Evolutionary conservation across 768 basidiomycete genomes (phyloP).

Genomic region (Gloeophyllum trabeum): DNA sequence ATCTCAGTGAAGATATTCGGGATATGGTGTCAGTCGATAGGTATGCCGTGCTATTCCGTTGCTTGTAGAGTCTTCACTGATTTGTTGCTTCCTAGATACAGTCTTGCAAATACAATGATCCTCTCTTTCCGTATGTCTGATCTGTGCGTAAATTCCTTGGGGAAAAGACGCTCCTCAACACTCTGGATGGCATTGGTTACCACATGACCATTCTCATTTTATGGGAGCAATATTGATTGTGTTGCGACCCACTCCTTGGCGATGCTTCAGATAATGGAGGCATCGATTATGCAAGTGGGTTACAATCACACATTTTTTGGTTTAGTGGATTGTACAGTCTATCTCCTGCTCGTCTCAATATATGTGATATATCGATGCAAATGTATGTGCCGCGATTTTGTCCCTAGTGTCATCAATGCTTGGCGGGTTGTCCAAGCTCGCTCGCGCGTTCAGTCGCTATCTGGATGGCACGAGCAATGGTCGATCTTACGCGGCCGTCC

Average conservation of each 20-base stretch:
- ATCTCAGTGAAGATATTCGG: neutral
- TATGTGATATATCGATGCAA: too few relatives aligned
- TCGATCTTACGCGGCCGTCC: conserved; percentile 87
- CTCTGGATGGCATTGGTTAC: conserved; percentile 77
- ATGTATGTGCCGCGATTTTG: too few relatives aligned
- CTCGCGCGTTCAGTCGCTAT: conserved; percentile 85
- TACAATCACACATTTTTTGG: neutral
- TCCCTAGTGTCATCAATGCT: conserved; percentile 35
- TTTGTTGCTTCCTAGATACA: too few relatives aligned
- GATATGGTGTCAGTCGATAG: too few relatives aligned
- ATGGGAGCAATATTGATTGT: conserved; percentile 64
- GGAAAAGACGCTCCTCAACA: conserved; percentile 81
- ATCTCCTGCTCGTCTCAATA: neutral
- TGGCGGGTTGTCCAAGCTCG: conserved; percentile 64
- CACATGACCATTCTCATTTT: conserved; percentile 93
- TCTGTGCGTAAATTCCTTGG: too few relatives aligned
- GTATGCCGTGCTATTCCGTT: too few relatives aligned
- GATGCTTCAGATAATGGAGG: conserved; percentile 2
- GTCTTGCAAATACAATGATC: too few relatives aligned
- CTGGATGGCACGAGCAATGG: conserved; percentile 92
- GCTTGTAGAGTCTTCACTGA: too few relatives aligned
- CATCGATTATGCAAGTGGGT: neutral
- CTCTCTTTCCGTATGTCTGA: too few relatives aligned
- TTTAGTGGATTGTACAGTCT: neutral
- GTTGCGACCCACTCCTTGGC: conserved; percentile 15